Evolutionary conservation across 768 basidiomycete species (phyloP).

Genomic region (Leccinum barrowsii): DNA sequence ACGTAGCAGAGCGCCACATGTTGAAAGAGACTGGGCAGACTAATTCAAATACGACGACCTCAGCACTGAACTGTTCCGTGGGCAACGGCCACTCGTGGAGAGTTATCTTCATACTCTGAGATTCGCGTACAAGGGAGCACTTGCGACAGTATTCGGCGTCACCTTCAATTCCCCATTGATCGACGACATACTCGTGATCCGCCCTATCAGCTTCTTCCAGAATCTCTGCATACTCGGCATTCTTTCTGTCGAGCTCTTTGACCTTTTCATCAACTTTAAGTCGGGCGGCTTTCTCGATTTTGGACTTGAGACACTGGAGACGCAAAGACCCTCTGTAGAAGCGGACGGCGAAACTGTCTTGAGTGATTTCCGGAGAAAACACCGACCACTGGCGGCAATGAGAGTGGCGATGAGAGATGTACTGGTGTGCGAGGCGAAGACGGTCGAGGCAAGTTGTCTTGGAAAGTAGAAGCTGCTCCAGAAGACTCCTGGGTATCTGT

Average conservation of each 20-base stretch:
- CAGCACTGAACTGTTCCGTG: constrained; percentile 8
- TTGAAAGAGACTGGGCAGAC: constrained; percentile 37
- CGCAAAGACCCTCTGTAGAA: constrained; percentile 28
- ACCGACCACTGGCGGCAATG: constrained; percentile 22
- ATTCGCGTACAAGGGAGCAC: not conserved
- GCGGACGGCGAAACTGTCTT: constrained; percentile 31
- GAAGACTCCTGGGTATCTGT: constrained; percentile 18
- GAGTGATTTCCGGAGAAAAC: constrained; percentile 20
- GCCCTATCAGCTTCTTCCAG: not conserved
- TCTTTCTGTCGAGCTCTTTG: not conserved
- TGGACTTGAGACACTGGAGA: constrained; percentile 24
- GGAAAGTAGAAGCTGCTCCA: constrained; percentile 26
- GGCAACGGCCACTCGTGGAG: constrained; percentile 35
- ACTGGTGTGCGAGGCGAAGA: constrained; percentile 21
- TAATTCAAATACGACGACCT: constrained; percentile 42
- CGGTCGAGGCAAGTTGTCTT: constrained; percentile 27
- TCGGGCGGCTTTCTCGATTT: constrained; percentile 22
- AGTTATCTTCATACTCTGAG: not conserved
- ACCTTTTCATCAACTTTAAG: not conserved
- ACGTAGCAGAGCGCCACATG: constrained; percentile 44
- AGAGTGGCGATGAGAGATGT: constrained; percentile 31
- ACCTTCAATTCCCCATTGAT: not conserved
- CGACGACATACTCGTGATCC: not conserved
- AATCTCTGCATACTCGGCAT: not conserved
- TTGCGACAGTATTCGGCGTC: not conserved